A percentile compares a stretch with the other conserved stretches of the same genome.
phyloP scores from a whole-genome alignment of 1,284 basidiomycete species.

The Ceratobasidium sp. region DNA sequence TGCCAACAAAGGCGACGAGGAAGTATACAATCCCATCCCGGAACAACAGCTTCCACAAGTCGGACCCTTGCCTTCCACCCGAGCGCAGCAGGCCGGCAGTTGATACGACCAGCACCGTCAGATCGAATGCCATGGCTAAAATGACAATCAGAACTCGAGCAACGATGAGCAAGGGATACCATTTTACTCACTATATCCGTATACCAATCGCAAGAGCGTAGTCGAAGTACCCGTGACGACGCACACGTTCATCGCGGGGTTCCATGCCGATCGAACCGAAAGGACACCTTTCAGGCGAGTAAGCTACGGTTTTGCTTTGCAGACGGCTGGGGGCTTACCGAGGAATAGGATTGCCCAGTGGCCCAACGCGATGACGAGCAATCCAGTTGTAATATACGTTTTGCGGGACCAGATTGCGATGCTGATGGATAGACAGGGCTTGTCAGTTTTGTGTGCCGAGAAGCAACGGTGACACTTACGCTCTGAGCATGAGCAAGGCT shows the following conservation, averaged over 20 bases:
- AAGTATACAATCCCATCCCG: slow-evolving; percentile 78
- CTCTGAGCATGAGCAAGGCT: slow-evolving; percentile 77
- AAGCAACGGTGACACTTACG: slow-evolving; percentile 60
- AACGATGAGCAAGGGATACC: not conserved
- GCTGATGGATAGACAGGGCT: slow-evolving; percentile 59
- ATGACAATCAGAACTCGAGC: slow-evolving; percentile 24
- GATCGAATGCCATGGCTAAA: slow-evolving; percentile 52
- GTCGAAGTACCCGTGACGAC: slow-evolving; percentile 68
- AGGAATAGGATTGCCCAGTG: slow-evolving; percentile 78
- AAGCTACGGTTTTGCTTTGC: slow-evolving; percentile 62
- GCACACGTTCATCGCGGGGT: slow-evolving; percentile 61
- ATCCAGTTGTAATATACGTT: slow-evolving; percentile 64
- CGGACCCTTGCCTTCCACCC: slow-evolving; percentile 59
- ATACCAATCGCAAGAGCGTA: slow-evolving; percentile 71
- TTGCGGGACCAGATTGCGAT: slow-evolving; percentile 78
- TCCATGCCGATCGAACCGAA: slow-evolving; percentile 64
- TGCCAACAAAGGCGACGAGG: slow-evolving; percentile 73
- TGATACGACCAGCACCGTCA: slow-evolving; percentile 49
- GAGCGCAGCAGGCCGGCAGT: slow-evolving; percentile 52
- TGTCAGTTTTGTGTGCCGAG: slow-evolving; percentile 7
- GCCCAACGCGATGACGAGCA: slow-evolving; percentile 69
- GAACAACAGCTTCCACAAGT: slow-evolving; percentile 75
- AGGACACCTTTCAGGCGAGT: slow-evolving; percentile 27
- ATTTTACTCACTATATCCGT: slow-evolving; percentile 73
- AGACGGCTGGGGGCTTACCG: slow-evolving; percentile 62